These are phyloP conservation scores for Acrocalymma vagum DNA, from an alignment of 2,329 filamentous ascomycete genomes.

Conservation along the genomic window DNA sequence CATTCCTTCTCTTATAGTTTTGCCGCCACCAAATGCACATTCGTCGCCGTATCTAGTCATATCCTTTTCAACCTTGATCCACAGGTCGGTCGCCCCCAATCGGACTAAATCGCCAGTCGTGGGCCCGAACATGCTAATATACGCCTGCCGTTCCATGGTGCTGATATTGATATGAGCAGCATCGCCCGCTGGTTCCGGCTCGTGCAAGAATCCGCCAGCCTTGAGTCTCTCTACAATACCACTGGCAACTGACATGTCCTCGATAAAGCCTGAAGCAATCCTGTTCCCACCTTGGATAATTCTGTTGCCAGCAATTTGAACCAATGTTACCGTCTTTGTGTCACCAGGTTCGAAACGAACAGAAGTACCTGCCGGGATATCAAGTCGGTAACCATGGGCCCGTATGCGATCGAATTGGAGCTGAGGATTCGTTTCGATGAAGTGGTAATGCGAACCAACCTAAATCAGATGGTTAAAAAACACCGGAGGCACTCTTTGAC, in stretches of 20 bases:
- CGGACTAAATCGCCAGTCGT: slow-evolving; percentile 87
- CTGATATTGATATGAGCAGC: slow-evolving; percentile 66
- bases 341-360: slow-evolving; percentile 95
- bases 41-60: slow-evolving; percentile 88
- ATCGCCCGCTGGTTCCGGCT: slow-evolving; percentile 70
- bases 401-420: slow-evolving; percentile 85
- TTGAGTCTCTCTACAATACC: slow-evolving; percentile 74
- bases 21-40: slow-evolving; percentile 94
- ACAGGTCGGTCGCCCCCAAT: slow-evolving; percentile 84
- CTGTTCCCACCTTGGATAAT: slow-evolving; percentile 86
- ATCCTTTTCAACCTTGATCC: slow-evolving; percentile 90
- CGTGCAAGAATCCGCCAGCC: slow-evolving; percentile 79
- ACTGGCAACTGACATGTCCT: slow-evolving; percentile 66
- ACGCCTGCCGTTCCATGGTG: slow-evolving; percentile 79
- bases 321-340: slow-evolving; percentile 85
- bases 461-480: too few relatives aligned
- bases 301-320: slow-evolving; percentile 84
- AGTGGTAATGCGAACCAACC: slow-evolving; percentile 94
- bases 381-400: slow-evolving; percentile 85
- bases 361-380: slow-evolving; percentile 90
- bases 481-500: too few relatives aligned
- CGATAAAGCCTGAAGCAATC: slow-evolving; percentile 77
- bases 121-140: slow-evolving; percentile 90
- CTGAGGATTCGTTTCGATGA: slow-evolving; percentile 91
- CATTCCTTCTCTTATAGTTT: slow-evolving; percentile 94